A percentile compares a stretch with the other conserved stretches of the same genome.
These are phyloP conservation scores for Lanzia echinophila DNA, from an alignment of 2,329 filamentous ascomycete species.

Conservation along the genomic window DNA sequence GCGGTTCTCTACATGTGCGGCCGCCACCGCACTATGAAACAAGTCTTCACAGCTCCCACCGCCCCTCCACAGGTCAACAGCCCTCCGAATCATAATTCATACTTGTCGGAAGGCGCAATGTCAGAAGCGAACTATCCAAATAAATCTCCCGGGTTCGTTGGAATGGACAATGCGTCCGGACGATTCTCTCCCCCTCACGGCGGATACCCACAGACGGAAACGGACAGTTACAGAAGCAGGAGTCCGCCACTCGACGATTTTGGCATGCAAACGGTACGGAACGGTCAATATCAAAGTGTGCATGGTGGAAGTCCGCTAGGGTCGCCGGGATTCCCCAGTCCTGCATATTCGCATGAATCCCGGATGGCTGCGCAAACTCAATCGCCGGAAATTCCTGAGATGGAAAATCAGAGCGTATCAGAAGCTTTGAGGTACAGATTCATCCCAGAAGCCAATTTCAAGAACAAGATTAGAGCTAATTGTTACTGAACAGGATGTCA, in stretches of 20 bases:
- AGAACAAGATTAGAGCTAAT: neutral
- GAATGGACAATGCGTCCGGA: constrained; percentile 1
- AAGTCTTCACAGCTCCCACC: constrained; percentile 8
- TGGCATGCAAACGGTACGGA: constrained; percentile 6
- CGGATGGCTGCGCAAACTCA: neutral
- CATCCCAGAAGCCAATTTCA: too few species aligned
- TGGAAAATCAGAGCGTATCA: constrained; percentile 4
- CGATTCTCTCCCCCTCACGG: constrained; percentile 2
- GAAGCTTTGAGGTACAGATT: constrained; percentile 3
- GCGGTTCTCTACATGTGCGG: constrained; percentile 43
- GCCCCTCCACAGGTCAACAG: neutral
- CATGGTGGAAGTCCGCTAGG: constrained; percentile 1
- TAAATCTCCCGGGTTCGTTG: constrained; percentile 8
- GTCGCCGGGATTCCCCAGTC: constrained; percentile 6
- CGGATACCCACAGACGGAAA: constrained; percentile 2
- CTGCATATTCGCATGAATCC: neutral
- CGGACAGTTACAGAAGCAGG: constrained; percentile 7
- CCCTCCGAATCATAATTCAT: constrained; percentile 14
- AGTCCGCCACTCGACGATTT: constrained; percentile 6
- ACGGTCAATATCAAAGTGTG: constrained; percentile 9
- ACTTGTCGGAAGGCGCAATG: constrained; percentile 15
- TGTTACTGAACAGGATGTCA: neutral
- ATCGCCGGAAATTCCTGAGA: neutral
- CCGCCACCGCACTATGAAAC: constrained; percentile 16
- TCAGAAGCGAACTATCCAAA: constrained; percentile 21